These are phyloP conservation scores for Brassica juncea DNA, from an alignment of 345 rosid species.

Conservation along the genomic window DNA sequence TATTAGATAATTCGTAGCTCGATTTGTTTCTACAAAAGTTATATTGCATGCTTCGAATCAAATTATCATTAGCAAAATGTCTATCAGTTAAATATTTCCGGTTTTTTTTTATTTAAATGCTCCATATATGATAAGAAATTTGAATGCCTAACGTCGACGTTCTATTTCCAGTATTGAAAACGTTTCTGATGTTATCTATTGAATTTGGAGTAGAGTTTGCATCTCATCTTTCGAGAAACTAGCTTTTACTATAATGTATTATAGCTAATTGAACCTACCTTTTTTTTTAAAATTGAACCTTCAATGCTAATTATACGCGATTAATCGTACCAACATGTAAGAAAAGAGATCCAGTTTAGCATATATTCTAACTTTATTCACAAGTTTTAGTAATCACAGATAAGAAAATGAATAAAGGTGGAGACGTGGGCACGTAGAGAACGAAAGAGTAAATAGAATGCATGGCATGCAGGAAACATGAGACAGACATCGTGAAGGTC, in stretches of 20 bases:
- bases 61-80: background rate
- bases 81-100: background rate
- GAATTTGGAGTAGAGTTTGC: background rate
- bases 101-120: background rate
- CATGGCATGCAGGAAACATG: conserved; percentile 47
- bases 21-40: background rate
- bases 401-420: conserved; percentile 16
- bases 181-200: conserved; percentile 6
- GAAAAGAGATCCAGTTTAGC: background rate
- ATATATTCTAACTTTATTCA: background rate
- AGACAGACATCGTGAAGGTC: conserved; percentile 45
- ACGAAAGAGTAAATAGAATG: conserved; percentile 37
- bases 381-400: conserved; percentile 10
- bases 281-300: background rate
- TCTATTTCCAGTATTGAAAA: background rate
- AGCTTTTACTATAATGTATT: conserved; percentile 9
- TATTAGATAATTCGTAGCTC: background rate
- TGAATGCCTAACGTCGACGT: conserved; percentile 11
- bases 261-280: background rate
- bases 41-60: background rate
- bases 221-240: conserved; percentile 32
- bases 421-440: conserved; percentile 42
- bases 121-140: background rate
- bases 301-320: conserved; percentile 19
- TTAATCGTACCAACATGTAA: background rate